Evolutionary conservation across 139 green algal species (phyloP), one percentile per base, ranked within the genome.

Genomic region (Chlorella sp.): DNA sequence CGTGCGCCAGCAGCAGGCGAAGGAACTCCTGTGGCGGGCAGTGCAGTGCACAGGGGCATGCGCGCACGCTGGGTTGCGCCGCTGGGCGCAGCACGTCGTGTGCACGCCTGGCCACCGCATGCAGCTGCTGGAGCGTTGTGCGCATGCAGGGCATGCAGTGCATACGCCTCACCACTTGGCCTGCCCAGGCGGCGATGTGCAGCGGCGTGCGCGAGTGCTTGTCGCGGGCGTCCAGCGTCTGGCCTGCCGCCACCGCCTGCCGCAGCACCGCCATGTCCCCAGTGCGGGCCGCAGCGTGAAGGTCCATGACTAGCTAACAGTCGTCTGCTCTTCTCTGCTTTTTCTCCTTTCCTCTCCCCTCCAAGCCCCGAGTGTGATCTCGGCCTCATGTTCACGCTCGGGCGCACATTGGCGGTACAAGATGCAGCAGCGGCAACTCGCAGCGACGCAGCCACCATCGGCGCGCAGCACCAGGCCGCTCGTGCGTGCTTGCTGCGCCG

Each of bases 121-220:
- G 70, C 17, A 17, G 17, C 10, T 10, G 42, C 42, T 55, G 42
- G 10, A 10, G 10, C 42, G 59, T 36, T 24, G 36, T 68, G 30
- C 5, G 27, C 24, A 29, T 33, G 23, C 24, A 10, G 49, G 4
- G 68, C 49, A 49, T 32, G 65, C 55, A 33, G 17, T 27, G 34
- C 65, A 60, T 31, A 31, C 66, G 27, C n/a, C 82, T 68, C 35
- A 87, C 82, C 66, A 72, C 75, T 1, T 93, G 81, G 0, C 89
- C 91, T n/a, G 88, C 80, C 88, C 88, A 96, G 0, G 89, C 79
- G n/a, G 89, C 87, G 27, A 96, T 34, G 35, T 91, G 84, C n/a
- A 96, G 80, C 6, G 91, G 63, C 1, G 86, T 94, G 26, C 91
- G 67, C 0, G 73, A 72, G 23, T 87, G 80, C 42, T 83, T 83